Evolutionary conservation across 495 filamentous ascomycete genomes (phyloP), one percentile per base, ranked within the genome.

Genomic region (Tuber microsphaerosporum): DNA sequence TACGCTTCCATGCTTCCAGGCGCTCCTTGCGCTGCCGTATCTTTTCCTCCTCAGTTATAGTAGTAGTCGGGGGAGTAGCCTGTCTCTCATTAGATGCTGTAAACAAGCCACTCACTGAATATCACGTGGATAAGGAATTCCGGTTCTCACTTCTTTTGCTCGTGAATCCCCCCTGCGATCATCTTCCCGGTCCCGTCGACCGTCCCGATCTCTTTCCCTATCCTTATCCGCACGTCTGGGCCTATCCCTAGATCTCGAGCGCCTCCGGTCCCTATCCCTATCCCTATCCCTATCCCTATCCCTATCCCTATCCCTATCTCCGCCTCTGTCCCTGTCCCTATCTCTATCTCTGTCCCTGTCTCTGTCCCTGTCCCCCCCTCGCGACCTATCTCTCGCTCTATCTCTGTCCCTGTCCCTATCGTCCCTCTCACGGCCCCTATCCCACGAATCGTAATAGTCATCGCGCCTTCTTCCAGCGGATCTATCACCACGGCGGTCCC

Each of bases 1-100:
- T 95, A 83, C 92, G 90, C 84, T 96, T 97, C 93, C 94, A 97
- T 77, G 93, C 92, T 83, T 94, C 92, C 45, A 97, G 83, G 76
- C 93, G 94, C 43, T 93, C 92, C 46, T 94, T 86, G 71, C 92
- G 86, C 82, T 96, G 92, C 69, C 90, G 92, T 81, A 93, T 92
- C 82, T 95, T 94, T 61, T 95, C 91, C 73, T 92, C 91, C 76
- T 94, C 93, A 26, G 91, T 89, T 80, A 88, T 89, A 44, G 86
- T 84, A 73, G 87, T 81, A 71, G 87, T 82, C 51, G 86, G 84
- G 74, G 91, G 86, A 26, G 89, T 86, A 45, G 84, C 80, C 82
- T 89, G 76, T 84, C 92, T 91, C 83, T 91, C 88, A 72, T 84
- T 87, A 77, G 85, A 26, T 7, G 31, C 17, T 19, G 56, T 65